Conservation (phyloP, 345 rosid species). For the Syzygium oleosum region DNA sequence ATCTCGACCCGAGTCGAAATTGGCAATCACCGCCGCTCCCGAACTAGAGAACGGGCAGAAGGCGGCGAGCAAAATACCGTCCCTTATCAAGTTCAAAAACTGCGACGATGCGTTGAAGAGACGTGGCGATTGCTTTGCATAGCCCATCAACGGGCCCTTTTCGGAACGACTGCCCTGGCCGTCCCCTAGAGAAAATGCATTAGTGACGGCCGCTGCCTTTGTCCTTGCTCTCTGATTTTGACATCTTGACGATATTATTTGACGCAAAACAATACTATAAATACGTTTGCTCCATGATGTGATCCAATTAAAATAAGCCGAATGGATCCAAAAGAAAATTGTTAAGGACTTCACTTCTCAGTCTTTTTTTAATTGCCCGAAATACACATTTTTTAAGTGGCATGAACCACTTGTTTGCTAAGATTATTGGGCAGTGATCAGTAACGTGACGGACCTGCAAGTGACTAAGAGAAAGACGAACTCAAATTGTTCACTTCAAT, state of each 20-base stretch:
- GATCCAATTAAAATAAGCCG: not conserved
- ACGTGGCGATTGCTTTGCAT: not conserved
- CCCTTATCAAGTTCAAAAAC: not conserved
- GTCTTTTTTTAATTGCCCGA: not conserved
- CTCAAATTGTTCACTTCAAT: not conserved
- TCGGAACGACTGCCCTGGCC: not conserved
- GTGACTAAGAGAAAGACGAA: not conserved
- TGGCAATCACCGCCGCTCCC: not conserved
- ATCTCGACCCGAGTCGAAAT: too few relatives aligned
- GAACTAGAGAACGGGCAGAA: not conserved
- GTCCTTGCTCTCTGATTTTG: not conserved
- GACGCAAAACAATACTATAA: not conserved
- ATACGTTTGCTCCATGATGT: not conserved
- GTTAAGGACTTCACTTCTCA: not conserved
- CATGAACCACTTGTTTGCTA: not conserved
- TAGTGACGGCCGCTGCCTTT: not conserved
- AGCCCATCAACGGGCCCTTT: not conserved
- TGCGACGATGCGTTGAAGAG: rapidly evolving
- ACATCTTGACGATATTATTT: not conserved
- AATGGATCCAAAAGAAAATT: too few relatives aligned
- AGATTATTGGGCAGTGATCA: not conserved
- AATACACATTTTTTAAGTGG: not conserved
- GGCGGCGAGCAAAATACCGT: not conserved
- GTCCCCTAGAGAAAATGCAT: not conserved
- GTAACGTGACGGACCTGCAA: not conserved